Evolutionary conservation across 495 filamentous ascomycete genomes (phyloP).

Genomic region (Bathelium albidoporum): DNA sequence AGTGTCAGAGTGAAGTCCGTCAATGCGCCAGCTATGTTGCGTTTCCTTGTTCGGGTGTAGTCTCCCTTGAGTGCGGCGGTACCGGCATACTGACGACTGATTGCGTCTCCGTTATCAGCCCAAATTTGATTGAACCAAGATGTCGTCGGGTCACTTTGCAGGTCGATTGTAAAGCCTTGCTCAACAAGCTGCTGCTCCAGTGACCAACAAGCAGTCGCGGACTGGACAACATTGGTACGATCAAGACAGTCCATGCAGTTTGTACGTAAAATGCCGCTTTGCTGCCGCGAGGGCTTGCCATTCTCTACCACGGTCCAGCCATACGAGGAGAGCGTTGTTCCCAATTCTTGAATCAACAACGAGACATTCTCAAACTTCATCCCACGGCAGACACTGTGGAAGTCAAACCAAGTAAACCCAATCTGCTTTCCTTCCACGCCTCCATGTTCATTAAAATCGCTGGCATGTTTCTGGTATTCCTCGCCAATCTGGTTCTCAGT

Average conservation of each 20-base stretch:
- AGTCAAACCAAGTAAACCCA: slow-evolving; percentile 90
- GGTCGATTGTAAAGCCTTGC: slow-evolving; percentile 61
- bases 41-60: slow-evolving; percentile 81
- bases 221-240: slow-evolving; percentile 87
- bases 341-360: slow-evolving; percentile 60
- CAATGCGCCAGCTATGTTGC: slow-evolving; percentile 81
- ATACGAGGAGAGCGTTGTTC: slow-evolving; percentile 48
- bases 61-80: slow-evolving; percentile 92
- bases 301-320: slow-evolving; percentile 42
- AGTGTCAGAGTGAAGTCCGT: slow-evolving; percentile 89
- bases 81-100: slow-evolving; percentile 64
- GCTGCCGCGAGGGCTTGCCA: slow-evolving; percentile 31
- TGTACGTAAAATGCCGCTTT: slow-evolving; percentile 69
- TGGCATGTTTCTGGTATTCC: slow-evolving; percentile 57
- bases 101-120: slow-evolving; percentile 85
- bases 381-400: slow-evolving; percentile 77
- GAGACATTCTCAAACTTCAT: slow-evolving; percentile 97
- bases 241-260: slow-evolving; percentile 99
- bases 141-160: slow-evolving; percentile 59
- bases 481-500: slow-evolving; percentile 69
- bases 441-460: slow-evolving; percentile 51
- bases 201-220: slow-evolving; percentile 65
- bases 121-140: slow-evolving; percentile 90
- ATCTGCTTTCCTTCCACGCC: slow-evolving; percentile 44
- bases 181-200: slow-evolving; percentile 64